These are phyloP conservation scores for Teratosphaeria viscida DNA, from an alignment of 2,329 filamentous ascomycete genomes.

Conservation along the genomic window DNA sequence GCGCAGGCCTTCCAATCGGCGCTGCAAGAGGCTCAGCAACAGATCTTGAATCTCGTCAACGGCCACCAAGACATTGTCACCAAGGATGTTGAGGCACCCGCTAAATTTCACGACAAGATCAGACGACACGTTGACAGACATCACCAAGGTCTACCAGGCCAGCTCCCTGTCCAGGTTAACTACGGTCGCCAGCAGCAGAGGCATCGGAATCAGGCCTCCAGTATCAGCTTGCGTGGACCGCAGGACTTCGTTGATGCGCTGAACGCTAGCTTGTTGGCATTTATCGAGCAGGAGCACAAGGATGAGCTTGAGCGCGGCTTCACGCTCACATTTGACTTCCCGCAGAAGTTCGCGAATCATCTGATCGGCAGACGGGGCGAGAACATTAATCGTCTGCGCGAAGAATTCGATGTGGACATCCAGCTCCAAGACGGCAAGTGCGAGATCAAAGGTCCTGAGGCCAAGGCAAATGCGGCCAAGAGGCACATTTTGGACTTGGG, in stretches of 20 bases:
- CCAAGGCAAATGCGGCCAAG: conserved; percentile 82
- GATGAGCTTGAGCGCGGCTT: conserved; percentile 92
- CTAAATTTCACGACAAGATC: conserved; percentile 55
- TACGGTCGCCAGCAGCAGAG: conserved; percentile 40
- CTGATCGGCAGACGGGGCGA: conserved; percentile 58
- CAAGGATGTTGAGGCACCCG: conserved; percentile 43
- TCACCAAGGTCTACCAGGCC: conserved; percentile 39
- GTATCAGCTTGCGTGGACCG: conserved; percentile 63
- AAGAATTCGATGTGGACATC: conserved; percentile 64
- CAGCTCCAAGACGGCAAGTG: conserved; percentile 91
- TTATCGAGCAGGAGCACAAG: conserved; percentile 77
- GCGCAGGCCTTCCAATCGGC: conserved; percentile 46
- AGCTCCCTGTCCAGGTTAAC: conserved; percentile 47
- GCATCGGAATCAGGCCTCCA: conserved; percentile 36
- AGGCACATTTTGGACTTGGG: conserved; percentile 68
- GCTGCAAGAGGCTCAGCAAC: conserved; percentile 48
- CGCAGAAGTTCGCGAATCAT: conserved; percentile 87
- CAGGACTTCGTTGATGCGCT: conserved; percentile 61
- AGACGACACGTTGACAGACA: conserved; percentile 48
- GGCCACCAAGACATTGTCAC: conserved; percentile 46
- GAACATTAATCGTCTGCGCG: conserved; percentile 58
- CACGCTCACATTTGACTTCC: conserved; percentile 79
- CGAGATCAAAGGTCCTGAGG: conserved; percentile 88
- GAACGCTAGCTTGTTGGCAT: conserved; percentile 60
- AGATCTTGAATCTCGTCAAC: conserved; percentile 43